phyloP scores from a whole-genome alignment of 805 yeast species.

The Yueomyces sp. region DNA sequence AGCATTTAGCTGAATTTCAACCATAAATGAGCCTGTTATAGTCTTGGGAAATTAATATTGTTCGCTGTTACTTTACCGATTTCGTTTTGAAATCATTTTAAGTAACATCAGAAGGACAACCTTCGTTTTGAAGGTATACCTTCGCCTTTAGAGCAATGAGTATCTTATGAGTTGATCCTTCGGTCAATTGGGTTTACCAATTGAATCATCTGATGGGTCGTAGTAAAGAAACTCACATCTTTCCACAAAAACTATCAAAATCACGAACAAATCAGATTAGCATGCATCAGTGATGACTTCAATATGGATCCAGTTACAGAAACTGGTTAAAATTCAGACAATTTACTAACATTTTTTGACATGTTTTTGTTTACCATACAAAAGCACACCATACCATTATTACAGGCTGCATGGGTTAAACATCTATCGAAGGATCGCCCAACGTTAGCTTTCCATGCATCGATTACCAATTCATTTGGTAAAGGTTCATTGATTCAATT shows the following conservation, averaged over 20 bases:
- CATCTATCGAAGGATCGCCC: slow-evolving; percentile 85
- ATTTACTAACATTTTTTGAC: slow-evolving; percentile 6
- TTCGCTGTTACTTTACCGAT: slow-evolving; percentile 32
- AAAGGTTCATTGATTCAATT: slow-evolving; percentile 92
- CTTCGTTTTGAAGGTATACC: slow-evolving; percentile 32
- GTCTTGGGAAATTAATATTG: slow-evolving; percentile 80
- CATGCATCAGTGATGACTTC: too few species aligned
- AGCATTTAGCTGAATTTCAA: slow-evolving; percentile 14
- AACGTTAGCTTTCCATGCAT: slow-evolving; percentile 94
- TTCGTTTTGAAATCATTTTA: slow-evolving; percentile 24
- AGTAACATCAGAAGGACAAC: slow-evolving; percentile 29
- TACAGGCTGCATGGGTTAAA: slow-evolving; percentile 97
- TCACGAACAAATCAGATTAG: too few species aligned
- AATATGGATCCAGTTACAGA: too few species aligned
- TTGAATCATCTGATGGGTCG: slow-evolving; percentile 34
- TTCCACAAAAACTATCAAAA: neutral
- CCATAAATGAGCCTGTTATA: slow-evolving; percentile 82
- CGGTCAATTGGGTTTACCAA: slow-evolving; percentile 4
- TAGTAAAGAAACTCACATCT: slow-evolving; percentile 87
- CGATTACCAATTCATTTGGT: slow-evolving; percentile 94
- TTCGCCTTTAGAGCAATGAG: slow-evolving; percentile 32
- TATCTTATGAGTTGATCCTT: slow-evolving; percentile 69
- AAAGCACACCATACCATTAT: neutral
- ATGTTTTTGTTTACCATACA: too few species aligned
- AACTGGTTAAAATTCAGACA: neutral